phyloP scores from a whole-genome alignment of 2,329 filamentous ascomycete species.

The Colletotrichum tropicicola region DNA sequence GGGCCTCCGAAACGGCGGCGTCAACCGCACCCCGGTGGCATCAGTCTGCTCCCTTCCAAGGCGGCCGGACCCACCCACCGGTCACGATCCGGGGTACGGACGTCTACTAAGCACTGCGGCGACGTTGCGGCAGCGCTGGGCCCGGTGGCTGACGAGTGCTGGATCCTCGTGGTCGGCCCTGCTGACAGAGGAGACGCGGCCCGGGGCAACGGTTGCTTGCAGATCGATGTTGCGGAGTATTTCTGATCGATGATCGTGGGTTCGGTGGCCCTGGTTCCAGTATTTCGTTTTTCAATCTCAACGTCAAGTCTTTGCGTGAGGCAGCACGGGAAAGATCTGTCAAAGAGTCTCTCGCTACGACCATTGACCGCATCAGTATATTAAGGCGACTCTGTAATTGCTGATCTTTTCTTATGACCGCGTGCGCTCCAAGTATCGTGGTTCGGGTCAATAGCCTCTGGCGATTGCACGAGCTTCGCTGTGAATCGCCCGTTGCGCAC shows the following conservation, averaged over 20 bases:
- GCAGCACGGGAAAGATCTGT: neutral
- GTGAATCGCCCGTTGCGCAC: no score
- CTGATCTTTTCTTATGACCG: no score
- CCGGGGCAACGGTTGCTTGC: neutral
- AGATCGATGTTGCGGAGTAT: neutral
- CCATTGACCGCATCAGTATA: no score
- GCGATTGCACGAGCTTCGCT: no score
- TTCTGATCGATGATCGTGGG: neutral
- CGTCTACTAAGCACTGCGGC: no score
- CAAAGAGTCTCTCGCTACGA: no score
- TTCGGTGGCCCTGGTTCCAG: neutral
- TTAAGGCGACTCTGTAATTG: no score
- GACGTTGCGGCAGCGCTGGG: no score
- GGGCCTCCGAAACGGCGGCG: neutral
- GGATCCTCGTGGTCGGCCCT: neutral
- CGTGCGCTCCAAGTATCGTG: no score
- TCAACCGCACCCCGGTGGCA: neutral
- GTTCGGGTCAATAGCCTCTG: no score
- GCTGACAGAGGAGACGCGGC: neutral
- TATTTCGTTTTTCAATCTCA: neutral
- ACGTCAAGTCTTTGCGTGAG: neutral
- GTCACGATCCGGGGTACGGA: constrained; percentile 7
- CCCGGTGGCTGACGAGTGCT: neutral
- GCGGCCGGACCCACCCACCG: neutral
- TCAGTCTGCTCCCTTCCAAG: neutral